A percentile compares a stretch with the other conserved stretches of the same genome.
These are phyloP conservation scores for Coemansia sp. DNA, from an alignment of 192 early-diverging fungal species.

Conservation along the genomic window DNA sequence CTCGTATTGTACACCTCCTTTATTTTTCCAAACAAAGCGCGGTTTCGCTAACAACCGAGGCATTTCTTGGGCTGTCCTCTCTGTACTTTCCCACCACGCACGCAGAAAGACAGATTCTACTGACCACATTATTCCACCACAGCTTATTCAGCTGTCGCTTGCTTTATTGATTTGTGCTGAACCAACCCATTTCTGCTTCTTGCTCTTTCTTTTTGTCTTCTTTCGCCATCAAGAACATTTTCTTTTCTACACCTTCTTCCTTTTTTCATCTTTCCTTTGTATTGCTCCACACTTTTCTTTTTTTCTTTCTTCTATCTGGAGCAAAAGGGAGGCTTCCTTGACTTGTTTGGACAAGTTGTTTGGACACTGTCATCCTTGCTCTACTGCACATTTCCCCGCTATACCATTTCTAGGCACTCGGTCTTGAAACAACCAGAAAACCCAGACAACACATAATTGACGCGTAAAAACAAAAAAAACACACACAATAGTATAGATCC, in stretches of 20 bases:
- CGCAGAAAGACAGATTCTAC: neutral
- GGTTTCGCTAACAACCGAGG: neutral
- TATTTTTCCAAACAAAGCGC: neutral
- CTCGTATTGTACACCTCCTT: neutral
- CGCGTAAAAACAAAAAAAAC: conserved; percentile 5
- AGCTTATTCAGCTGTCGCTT: neutral
- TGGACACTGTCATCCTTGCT: neutral
- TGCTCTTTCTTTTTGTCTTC: neutral
- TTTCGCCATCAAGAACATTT: neutral
- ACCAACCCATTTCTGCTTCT: no score
- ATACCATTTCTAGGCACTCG: conserved; percentile 1
- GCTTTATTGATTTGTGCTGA: neutral
- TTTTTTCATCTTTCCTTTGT: neutral
- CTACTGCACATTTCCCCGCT: conserved; percentile 3
- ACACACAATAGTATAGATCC: neutral
- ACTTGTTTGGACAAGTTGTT: no score
- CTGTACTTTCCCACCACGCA: neutral
- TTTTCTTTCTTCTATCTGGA: no score
- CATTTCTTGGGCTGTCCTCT: neutral
- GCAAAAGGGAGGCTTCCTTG: no score
- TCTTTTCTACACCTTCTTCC: neutral
- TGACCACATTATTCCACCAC: no score
- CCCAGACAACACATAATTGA: neutral
- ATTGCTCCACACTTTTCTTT: neutral
- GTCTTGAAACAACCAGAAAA: neutral